Evolutionary conservation across 2,329 filamentous ascomycete genomes (phyloP).

Genomic region (Sphaerulina musiva): DNA sequence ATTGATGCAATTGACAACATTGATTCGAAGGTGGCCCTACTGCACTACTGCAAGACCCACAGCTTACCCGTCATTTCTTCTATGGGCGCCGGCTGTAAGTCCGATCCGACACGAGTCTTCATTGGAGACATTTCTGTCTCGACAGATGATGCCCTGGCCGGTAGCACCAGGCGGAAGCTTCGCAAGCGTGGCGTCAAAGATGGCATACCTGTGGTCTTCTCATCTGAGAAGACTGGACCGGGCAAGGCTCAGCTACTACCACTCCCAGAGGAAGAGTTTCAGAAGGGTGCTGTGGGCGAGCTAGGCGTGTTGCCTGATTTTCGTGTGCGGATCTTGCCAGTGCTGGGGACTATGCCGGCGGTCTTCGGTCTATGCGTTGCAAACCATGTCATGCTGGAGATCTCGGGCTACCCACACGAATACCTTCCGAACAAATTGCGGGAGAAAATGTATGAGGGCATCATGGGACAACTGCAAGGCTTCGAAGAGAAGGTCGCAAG

Average conservation of each 20-base stretch:
- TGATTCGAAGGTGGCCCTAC: conserved; percentile 83
- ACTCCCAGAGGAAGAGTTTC: conserved; percentile 77
- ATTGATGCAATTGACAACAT: conserved; percentile 99
- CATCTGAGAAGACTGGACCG: conserved; percentile 79
- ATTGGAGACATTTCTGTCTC: conserved; percentile 86
- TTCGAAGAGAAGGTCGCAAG: conserved; percentile 70
- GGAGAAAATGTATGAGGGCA: conserved; percentile 86
- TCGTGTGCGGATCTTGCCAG: conserved; percentile 86
- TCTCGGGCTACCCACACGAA: conserved; percentile 77
- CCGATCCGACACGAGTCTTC: conserved; percentile 72
- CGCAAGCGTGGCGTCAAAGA: conserved; percentile 69
- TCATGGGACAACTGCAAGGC: conserved; percentile 68
- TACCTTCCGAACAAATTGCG: conserved; percentile 74
- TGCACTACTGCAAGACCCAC: conserved; percentile 79
- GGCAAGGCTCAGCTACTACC: conserved; percentile 88
- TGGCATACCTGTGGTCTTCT: conserved; percentile 88
- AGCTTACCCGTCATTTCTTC: conserved; percentile 78
- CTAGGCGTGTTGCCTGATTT: conserved; percentile 88
- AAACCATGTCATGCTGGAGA: conserved; percentile 82
- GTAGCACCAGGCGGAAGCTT: conserved; percentile 71
- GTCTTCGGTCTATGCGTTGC: conserved; percentile 88
- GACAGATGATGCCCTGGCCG: conserved; percentile 81
- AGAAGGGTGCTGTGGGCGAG: conserved; percentile 78
- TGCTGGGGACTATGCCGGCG: conserved; percentile 93
- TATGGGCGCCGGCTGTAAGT: conserved; percentile 96